These are phyloP conservation scores for Pseudognaphalium luteoalbum DNA, from an alignment of 129 eudicot species.

Conservation along the genomic window DNA sequence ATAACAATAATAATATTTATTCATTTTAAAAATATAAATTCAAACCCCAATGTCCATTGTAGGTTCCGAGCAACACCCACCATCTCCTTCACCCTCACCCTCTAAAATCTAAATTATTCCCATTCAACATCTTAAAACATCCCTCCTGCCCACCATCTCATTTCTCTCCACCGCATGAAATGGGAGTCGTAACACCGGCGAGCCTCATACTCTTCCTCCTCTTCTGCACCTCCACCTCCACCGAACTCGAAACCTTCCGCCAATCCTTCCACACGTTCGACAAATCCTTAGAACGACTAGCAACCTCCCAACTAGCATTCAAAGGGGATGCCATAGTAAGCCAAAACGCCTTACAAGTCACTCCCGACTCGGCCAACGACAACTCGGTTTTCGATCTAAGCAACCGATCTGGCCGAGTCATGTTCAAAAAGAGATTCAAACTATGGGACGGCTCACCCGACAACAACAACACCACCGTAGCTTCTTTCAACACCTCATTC, in stretches of 20 bases:
- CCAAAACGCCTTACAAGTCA: slow-evolving; percentile 59
- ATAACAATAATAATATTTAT: neutral
- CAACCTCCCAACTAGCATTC: neutral
- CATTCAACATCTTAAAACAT: slow-evolving; percentile 21
- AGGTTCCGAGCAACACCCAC: slow-evolving; percentile 26
- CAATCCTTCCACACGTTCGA: neutral
- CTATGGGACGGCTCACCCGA: slow-evolving; percentile 38
- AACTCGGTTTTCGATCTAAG: neutral
- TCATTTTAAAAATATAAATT: no score
- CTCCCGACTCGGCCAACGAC: slow-evolving; percentile 51
- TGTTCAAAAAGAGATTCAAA: slow-evolving; percentile 34
- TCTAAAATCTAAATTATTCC: neutral
- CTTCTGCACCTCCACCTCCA: neutral
- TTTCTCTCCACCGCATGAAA: neutral
- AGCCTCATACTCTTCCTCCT: neutral
- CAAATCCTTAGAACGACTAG: neutral
- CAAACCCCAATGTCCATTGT: slow-evolving; percentile 12
- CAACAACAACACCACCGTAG: slow-evolving; percentile 11
- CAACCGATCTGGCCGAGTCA: slow-evolving; percentile 53
- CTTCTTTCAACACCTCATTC: slow-evolving; percentile 67
- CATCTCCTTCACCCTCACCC: neutral
- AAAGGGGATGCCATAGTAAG: slow-evolving; percentile 27
- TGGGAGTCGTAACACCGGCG: neutral
- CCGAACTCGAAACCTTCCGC: neutral
- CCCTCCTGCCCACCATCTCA: neutral